Evolutionary conservation across 2,329 filamentous ascomycete species (phyloP).

Genomic region (Beauveria asiatica): DNA sequence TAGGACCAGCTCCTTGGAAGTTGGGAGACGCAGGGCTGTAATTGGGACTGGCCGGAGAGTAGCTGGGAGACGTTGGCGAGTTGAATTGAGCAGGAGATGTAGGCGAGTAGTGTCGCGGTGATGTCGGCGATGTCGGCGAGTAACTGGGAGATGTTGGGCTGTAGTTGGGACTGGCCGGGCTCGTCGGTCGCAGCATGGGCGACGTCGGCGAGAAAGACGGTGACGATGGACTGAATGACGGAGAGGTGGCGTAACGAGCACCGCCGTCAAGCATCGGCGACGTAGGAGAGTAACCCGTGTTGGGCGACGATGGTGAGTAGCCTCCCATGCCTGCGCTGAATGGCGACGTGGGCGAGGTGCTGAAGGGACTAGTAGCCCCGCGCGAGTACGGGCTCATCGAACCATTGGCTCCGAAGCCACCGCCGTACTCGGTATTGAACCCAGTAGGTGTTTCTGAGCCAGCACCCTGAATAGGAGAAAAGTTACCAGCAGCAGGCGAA

Average conservation of each 20-base stretch:
- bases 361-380: constrained; percentile 67
- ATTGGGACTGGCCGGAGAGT: constrained; percentile 61
- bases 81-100: constrained; percentile 68
- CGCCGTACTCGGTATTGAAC: constrained; percentile 54
- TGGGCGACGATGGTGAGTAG: constrained; percentile 72
- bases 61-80: constrained; percentile 66
- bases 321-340: constrained; percentile 48
- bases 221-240: constrained; percentile 54
- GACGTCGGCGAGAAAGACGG: constrained; percentile 57
- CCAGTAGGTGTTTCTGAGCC: constrained; percentile 64
- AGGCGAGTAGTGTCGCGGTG: constrained; percentile 50
- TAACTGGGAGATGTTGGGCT: constrained; percentile 59
- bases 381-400: constrained; percentile 55
- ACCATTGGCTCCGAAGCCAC: constrained; percentile 40
- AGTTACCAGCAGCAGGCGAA: constrained; percentile 55
- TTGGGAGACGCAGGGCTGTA: constrained; percentile 63
- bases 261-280: constrained; percentile 45
- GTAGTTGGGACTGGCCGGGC: constrained; percentile 51
- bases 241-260: constrained; percentile 48
- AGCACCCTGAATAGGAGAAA: constrained; percentile 69
- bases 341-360: constrained; percentile 58
- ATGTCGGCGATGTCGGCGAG: constrained; percentile 52
- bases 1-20: constrained; percentile 34
- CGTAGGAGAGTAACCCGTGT: constrained; percentile 51
- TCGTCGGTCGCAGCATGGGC: constrained; percentile 46